Percentiles rank a stretch among this genome's conserved stretches.
Evolutionary conservation across 1,284 basidiomycete species (phyloP).

Genomic region (Afroboletus lepidellus): DNA sequence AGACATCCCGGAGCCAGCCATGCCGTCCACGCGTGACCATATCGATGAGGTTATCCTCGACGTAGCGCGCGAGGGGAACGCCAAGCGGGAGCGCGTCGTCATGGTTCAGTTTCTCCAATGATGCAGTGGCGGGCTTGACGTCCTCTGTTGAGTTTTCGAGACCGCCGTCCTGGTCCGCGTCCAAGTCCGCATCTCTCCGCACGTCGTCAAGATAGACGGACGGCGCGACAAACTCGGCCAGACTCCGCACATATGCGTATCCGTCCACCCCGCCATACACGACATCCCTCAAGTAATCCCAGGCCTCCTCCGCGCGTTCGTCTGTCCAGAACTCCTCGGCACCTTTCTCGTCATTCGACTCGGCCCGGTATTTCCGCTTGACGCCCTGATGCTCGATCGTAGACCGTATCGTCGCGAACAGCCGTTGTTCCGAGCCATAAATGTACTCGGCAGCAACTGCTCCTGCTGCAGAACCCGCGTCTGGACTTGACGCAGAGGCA

Average conservation of each 20-base stretch:
- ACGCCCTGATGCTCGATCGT: slow-evolving; percentile 24
- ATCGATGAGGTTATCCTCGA: slow-evolving; percentile 57
- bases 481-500: slow-evolving; percentile 20
- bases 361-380: slow-evolving; percentile 16
- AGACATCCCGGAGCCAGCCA: slow-evolving; percentile 33
- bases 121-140: too few relatives aligned
- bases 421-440: slow-evolving; percentile 36
- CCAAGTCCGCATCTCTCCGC: background rate
- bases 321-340: slow-evolving; percentile 45
- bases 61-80: slow-evolving; percentile 54
- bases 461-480: background rate
- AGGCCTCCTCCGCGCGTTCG: slow-evolving; percentile 48
- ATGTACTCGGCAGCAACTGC: slow-evolving; percentile 10
- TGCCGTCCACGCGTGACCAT: slow-evolving; percentile 60
- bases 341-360: slow-evolving; percentile 2
- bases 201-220: slow-evolving; percentile 9
- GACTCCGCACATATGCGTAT: slow-evolving; percentile 66
- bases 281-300: slow-evolving; percentile 62
- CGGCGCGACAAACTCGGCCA: slow-evolving; percentile 61
- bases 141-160: background rate
- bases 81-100: slow-evolving; percentile 32
- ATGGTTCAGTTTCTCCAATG: background rate
- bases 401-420: slow-evolving; percentile 38
- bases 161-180: background rate
- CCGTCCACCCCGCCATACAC: slow-evolving; percentile 77